Evolutionary conservation across 176 grass and related monocot species (phyloP).

Genomic region (Eremochloa ophiuroides): DNA sequence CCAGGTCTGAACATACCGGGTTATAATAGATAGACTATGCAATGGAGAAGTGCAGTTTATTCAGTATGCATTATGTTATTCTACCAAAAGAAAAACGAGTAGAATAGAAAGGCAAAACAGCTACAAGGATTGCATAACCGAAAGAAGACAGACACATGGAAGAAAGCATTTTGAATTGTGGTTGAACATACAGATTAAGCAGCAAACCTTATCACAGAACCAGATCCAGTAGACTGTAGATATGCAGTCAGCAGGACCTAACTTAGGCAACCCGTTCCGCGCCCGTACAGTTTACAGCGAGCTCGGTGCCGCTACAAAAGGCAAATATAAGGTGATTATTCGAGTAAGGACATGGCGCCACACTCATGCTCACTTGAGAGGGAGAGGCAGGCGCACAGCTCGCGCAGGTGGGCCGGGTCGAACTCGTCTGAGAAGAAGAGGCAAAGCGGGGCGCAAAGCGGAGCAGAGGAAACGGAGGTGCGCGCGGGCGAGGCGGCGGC

Average conservation of each 20-base stretch:
- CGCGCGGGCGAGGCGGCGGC: no score
- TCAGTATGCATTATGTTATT: not conserved
- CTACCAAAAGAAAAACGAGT: not conserved
- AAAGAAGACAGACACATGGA: not conserved
- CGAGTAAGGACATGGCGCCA: not conserved
- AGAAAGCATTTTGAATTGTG: not conserved
- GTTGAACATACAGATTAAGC: not conserved
- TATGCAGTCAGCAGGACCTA: conserved; percentile 34
- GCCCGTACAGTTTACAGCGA: not conserved
- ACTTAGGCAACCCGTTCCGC: conserved; percentile 52
- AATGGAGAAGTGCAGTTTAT: not conserved
- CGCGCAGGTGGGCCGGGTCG: no score
- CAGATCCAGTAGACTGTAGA: not conserved
- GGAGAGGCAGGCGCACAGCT: no score
- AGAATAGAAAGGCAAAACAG: not conserved
- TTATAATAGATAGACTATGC: no score
- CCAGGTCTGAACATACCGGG: no score
- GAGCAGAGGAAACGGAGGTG: no score
- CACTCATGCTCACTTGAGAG: no score
- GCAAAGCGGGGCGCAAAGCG: no score
- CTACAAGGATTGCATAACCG: no score
- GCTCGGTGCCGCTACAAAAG: not conserved
- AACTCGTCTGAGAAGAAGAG: no score
- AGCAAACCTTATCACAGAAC: not conserved
- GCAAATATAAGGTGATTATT: not conserved